A percentile compares a stretch with the other conserved stretches of the same genome.
Conservation (phyloP, 768 basidiomycete genomes). For the Collybia sp. region DNA sequence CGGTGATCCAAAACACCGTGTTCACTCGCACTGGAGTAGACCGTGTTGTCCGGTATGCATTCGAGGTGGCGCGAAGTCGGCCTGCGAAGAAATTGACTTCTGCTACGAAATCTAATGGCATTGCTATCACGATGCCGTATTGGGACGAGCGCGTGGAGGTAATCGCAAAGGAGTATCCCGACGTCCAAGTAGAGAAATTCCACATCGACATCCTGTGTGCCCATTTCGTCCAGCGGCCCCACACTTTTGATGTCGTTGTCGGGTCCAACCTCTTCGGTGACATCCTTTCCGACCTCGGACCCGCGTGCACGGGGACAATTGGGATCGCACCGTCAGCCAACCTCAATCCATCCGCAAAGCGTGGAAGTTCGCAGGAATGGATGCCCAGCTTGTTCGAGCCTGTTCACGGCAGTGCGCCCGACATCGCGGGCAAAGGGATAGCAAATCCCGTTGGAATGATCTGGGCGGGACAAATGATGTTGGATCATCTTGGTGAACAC, state of each 20-base stretch:
- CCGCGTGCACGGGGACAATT: constrained; percentile 50
- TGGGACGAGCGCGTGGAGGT: constrained; percentile 43
- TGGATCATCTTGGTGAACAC: constrained; percentile 35
- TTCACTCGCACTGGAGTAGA: constrained; percentile 47
- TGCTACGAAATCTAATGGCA: constrained; percentile 50
- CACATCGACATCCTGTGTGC: constrained; percentile 50
- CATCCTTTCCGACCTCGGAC: constrained; percentile 52
- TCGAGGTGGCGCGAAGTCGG: constrained; percentile 43
- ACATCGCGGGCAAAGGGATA: constrained; percentile 49
- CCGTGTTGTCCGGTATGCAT: constrained; percentile 47
- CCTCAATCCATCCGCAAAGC: constrained; percentile 32
- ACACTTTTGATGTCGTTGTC: constrained; percentile 51
- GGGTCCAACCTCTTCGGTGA: constrained; percentile 53
- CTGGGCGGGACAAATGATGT: constrained; percentile 56
- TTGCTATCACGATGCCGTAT: constrained; percentile 43
- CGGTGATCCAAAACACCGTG: constrained; percentile 39
- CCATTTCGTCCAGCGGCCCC: constrained; percentile 40
- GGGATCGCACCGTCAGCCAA: constrained; percentile 53
- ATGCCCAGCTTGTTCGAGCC: constrained; percentile 50
- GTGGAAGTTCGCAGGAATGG: constrained; percentile 31
- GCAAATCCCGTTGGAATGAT: constrained; percentile 55
- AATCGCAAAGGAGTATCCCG: constrained; percentile 47
- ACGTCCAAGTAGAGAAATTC: constrained; percentile 42
- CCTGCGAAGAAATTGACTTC: constrained; percentile 46
- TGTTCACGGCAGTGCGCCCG: constrained; percentile 53